Evolutionary conservation across 371 early-diverging fungal species (phyloP).

Genomic region (Funneliformis caledonium): DNA sequence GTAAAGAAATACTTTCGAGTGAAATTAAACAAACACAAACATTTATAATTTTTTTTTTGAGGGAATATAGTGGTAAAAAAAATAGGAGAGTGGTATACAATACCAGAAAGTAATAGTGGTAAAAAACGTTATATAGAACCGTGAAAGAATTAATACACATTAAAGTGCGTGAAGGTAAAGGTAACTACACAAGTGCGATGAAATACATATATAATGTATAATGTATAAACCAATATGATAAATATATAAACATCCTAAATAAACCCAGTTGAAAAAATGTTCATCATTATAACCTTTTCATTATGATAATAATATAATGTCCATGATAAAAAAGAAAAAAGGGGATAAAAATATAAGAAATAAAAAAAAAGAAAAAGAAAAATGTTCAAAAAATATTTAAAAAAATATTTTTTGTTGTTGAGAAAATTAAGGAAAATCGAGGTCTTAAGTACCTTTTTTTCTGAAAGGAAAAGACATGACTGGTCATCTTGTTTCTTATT

Average conservation of each 20-base stretch:
- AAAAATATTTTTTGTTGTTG: not conserved
- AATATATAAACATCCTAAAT: not conserved
- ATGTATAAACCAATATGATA: too few species aligned
- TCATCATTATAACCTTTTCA: not conserved
- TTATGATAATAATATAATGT: not conserved
- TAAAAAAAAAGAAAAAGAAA: not conserved
- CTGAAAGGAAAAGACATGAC: not conserved
- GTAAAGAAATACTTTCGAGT: too few species aligned
- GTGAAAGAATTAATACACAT: too few species aligned
- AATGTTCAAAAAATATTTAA: slow-evolving; percentile 4
- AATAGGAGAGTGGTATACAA: too few species aligned
- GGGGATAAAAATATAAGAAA: not conserved
- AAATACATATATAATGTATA: too few species aligned
- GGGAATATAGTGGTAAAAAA: too few species aligned
- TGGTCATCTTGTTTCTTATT: not conserved
- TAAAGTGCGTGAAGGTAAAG: too few species aligned
- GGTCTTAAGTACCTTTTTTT: not conserved
- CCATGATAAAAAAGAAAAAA: not conserved
- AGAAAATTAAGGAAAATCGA: not conserved
- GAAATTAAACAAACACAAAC: too few species aligned
- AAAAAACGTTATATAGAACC: too few species aligned
- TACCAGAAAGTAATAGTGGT: too few species aligned
- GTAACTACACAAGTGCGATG: too few species aligned
- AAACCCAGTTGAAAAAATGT: not conserved
- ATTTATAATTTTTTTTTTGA: too few species aligned